Evolutionary conservation across 2,329 filamentous ascomycete genomes (phyloP).

Genomic region (Niveomyces coronatus): DNA sequence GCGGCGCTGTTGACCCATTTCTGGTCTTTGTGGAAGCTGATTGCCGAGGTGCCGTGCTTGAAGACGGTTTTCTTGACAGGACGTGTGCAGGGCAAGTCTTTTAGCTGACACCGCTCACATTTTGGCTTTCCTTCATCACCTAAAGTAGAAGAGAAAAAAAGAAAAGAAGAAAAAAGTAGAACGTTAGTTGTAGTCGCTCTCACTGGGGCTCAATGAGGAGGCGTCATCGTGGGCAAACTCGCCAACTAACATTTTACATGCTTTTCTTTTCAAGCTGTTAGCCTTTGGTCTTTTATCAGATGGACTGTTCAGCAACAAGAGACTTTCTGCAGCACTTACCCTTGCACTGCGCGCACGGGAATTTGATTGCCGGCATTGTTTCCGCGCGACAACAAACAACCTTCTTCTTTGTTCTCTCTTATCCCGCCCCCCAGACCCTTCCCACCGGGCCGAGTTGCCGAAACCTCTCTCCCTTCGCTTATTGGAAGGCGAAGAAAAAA

Average conservation of each 20-base stretch:
- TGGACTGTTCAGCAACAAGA: too few relatives aligned
- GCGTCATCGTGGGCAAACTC: background rate
- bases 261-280: conserved; percentile 13
- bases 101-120: conserved; percentile 24
- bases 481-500: too few relatives aligned
- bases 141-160: too few relatives aligned
- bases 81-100: conserved; percentile 23
- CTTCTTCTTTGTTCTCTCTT: too few relatives aligned
- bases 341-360: conserved; percentile 16
- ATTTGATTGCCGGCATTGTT: conserved; percentile 15
- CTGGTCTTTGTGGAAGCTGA: conserved; percentile 24
- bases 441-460: too few relatives aligned
- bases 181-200: conserved; percentile 1
- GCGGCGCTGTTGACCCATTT: conserved; percentile 27
- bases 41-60: conserved; percentile 23
- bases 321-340: conserved; percentile 10
- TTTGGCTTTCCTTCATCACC: conserved; percentile 28
- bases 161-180: too few relatives aligned
- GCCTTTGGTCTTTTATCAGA: background rate
- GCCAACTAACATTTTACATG: conserved; percentile 17
- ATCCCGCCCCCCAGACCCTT: too few relatives aligned
- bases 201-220: background rate
- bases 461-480: too few relatives aligned
- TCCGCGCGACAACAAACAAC: background rate
- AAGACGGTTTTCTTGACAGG: conserved; percentile 27